Evolutionary conservation across 78 protist genomes (phyloP), one percentile per base, ranked within the genome.

Genomic region (Bodo saltans): DNA sequence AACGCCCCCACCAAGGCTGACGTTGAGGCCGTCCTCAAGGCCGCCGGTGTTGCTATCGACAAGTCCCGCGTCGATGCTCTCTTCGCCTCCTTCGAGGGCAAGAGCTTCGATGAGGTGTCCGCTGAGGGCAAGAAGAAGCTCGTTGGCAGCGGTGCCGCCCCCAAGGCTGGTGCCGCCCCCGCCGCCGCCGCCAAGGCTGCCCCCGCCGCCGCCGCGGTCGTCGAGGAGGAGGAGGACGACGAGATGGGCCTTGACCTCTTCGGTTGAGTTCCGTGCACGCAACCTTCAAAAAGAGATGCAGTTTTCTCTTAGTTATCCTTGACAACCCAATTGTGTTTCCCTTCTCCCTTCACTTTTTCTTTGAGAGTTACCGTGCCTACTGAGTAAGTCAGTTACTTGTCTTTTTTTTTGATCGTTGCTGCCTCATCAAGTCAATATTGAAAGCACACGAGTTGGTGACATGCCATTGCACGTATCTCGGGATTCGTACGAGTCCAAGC

Each of bases 41-140:
- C 96, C 12, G 94, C 70, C 38, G 94, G 90, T n/a, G 85, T 53
- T n/a, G 78, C 78, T 32, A 87, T 8, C 74, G 96, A 93, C 68
- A 87, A 67, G 25, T 87, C 41, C 28, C 0, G 42, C 79, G n/a
- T 89, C 34, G n/a, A 0, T 35, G 12, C 0, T 28, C 26, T 93
- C 52, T 37, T 93, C 90, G 1, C 37, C 29, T 35, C 76, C 74
- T 72, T 93, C 42, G 37, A 60, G 42, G 96, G 94, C 74, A 91
- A 91, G 91, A 28, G 3, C 88, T 0, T 89, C 84, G 83, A 91
- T 38, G 89, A 74, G 71, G 70, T 87, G 60, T 42, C 75, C 71
- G 75, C 87, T 3, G 87, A 3, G 8, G 87, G 87, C 25, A 26
- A 1, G 53, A 25, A 1, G 40, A 83, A 83, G 78, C 74, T 83